Evolutionary conservation across 768 basidiomycete species (phyloP).

Genomic region (Boletus barrowsii): DNA sequence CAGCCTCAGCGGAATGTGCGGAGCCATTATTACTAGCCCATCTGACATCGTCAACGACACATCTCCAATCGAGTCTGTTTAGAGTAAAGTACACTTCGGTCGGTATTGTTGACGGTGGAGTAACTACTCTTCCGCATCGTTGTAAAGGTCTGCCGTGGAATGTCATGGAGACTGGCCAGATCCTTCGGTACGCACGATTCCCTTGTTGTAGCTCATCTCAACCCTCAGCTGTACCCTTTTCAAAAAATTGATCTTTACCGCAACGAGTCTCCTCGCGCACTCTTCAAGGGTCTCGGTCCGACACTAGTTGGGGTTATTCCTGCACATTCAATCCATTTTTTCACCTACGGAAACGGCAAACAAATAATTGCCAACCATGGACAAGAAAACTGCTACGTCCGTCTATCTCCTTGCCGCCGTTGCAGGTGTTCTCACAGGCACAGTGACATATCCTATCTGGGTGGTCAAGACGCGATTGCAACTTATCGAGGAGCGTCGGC

Average conservation of each 20-base stretch:
- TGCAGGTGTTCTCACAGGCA: conserved; percentile 84
- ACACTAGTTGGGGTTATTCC: conserved; percentile 94
- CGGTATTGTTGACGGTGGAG: conserved; percentile 32
- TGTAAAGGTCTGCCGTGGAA: conserved; percentile 71
- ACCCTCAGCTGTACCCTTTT: neutral
- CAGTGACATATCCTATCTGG: conserved; percentile 98
- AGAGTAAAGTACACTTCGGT: conserved; percentile 39
- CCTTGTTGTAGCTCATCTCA: neutral
- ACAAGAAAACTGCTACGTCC: conserved; percentile 79
- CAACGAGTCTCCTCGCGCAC: conserved; percentile 81
- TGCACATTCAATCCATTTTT: conserved; percentile 96
- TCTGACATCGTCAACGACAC: conserved; percentile 99
- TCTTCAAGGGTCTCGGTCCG: conserved; percentile 94
- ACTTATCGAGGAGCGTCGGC: conserved; percentile 44
- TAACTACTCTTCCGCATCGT: conserved; percentile 30
- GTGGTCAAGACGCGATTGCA: conserved; percentile 97
- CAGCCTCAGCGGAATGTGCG: conserved; percentile 80
- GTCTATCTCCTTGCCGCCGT: conserved; percentile 81
- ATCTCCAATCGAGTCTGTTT: conserved; percentile 90
- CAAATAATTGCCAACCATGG: conserved; percentile 77
- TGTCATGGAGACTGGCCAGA: conserved; percentile 91
- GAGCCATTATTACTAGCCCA: conserved; percentile 93
- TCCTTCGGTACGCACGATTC: conserved; percentile 60
- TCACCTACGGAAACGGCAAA: conserved; percentile 96
- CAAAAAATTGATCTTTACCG: conserved; percentile 75